phyloP scores from a whole-genome alignment of 345 rosid genomes.

The Eucalyptus microcorys region DNA sequence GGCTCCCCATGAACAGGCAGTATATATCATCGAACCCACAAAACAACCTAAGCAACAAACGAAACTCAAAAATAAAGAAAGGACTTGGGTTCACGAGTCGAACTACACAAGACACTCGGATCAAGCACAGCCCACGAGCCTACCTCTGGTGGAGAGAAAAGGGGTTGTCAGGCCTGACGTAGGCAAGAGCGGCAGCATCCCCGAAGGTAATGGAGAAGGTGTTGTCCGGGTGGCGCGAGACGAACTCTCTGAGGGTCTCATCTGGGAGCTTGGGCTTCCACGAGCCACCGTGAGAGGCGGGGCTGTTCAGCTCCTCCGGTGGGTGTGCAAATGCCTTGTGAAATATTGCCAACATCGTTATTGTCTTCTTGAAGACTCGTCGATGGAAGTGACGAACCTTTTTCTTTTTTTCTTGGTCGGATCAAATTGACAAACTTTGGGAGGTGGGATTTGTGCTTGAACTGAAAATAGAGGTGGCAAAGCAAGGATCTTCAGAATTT shows the following conservation, averaged over 20 bases:
- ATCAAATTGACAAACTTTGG: neutral
- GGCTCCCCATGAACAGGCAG: constrained; percentile 64
- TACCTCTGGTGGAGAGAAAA: constrained; percentile 45
- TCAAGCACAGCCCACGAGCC: neutral
- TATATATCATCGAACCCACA: constrained; percentile 75
- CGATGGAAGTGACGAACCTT: neutral
- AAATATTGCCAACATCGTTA: constrained; percentile 80
- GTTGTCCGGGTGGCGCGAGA: constrained; percentile 32
- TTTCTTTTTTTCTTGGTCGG: neutral
- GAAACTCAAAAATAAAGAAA: neutral
- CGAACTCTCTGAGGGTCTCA: constrained; percentile 55
- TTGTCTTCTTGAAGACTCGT: neutral
- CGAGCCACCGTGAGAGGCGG: constrained; percentile 37
- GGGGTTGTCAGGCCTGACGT: constrained; percentile 20
- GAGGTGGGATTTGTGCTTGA: neutral
- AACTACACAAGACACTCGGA: neutral
- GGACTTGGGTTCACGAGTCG: neutral
- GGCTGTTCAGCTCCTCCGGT: constrained; percentile 88
- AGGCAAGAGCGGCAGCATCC: constrained; percentile 59
- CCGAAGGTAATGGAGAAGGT: constrained; percentile 66
- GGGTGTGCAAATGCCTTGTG: constrained; percentile 70
- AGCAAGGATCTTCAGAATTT: neutral
- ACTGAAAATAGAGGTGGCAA: neutral
- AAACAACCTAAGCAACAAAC: constrained; percentile 44
- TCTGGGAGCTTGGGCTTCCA: constrained; percentile 52